Base-by-base conservation (phyloP, 1,284 basidiomycete species). In the Rhodotorula glutinis region DNA sequence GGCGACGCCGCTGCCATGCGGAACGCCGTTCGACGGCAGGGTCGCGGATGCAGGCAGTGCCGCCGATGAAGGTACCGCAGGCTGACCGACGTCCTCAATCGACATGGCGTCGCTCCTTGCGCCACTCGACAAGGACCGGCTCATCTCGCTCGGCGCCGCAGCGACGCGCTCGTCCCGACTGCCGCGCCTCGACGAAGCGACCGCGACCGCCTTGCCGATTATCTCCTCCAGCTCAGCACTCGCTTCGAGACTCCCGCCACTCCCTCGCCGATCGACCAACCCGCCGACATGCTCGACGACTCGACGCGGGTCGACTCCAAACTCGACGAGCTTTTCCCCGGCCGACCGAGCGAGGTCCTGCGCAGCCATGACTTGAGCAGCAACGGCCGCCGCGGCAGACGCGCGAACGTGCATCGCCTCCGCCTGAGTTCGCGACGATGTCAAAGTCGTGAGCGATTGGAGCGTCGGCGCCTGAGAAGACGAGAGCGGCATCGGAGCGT, bases 361-460 rank as follows among this genome's bases (percentile, higher is more conserved):
- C 30, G 73, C 73, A 1, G 73, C 73, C 66, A 74, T 61, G 10
- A 73, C 72, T 41, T 71, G 68, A 13, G 73, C 73, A 0, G 73
- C 70, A 44, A 74, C 61, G 16, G 73, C 73, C 0, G 73, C 73
- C 3, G 67, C 70, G 11, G 73, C 73, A 1, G 69, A 60, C 2
- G 73, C 73, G 47, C 66, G 71, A 25, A 74, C 72, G 55, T 67
- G 69, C 53, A 73, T 71, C 38, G 68, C 69, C 40, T 63, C 62
- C 23, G 68, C 68, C 44, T 62, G 56, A 13, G 60, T 44, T 23
- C 59, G 57, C 7, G 69, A 61, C 7, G 60, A 60, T 17, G 63
- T 57, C 51, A 61, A 57, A n/a, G 57, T 41, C 14, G 62, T 61
- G 30, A 62, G 63, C 9, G 61, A 56, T 29, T 58, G 44, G 33